These are phyloP conservation scores for Croton laevigatus DNA, from an alignment of 441 rosid species.

Conservation along the genomic window DNA sequence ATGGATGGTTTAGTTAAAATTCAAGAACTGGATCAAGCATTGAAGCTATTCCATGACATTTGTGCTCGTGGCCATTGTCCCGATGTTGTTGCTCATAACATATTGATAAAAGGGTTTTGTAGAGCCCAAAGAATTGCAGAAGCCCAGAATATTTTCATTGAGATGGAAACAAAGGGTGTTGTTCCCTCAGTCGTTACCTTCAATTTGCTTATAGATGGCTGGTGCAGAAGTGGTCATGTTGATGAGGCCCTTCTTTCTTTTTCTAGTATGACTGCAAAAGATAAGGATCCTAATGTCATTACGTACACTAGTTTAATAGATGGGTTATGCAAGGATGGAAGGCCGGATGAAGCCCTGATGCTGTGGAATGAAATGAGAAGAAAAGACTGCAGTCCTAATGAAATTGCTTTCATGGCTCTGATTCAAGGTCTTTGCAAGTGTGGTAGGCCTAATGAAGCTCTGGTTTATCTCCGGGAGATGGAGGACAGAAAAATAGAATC, in stretches of 20 bases:
- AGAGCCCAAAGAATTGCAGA: slow-evolving; percentile 56
- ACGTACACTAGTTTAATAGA: slow-evolving; percentile 67
- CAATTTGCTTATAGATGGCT: slow-evolving; percentile 74
- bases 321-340: slow-evolving; percentile 63
- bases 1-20: slow-evolving; percentile 60
- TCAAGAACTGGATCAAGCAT: slow-evolving; percentile 52
- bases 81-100: slow-evolving; percentile 78
- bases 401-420: slow-evolving; percentile 63
- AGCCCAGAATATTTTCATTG: slow-evolving; percentile 55
- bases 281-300: slow-evolving; percentile 61
- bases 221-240: slow-evolving; percentile 64
- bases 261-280: slow-evolving; percentile 47
- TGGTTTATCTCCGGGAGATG: slow-evolving; percentile 61
- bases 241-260: slow-evolving; percentile 56
- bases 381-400: slow-evolving; percentile 48
- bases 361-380: slow-evolving; percentile 65
- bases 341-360: slow-evolving; percentile 65
- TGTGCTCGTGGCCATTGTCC: slow-evolving; percentile 57
- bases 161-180: slow-evolving; percentile 63
- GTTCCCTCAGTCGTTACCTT: slow-evolving; percentile 70
- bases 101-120: slow-evolving; percentile 71
- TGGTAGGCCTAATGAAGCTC: slow-evolving; percentile 55
- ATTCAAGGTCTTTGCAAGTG: slow-evolving; percentile 83
- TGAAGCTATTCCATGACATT: slow-evolving; percentile 58
- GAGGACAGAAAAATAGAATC: slow-evolving; percentile 61